phyloP scores from a whole-genome alignment of 2,329 filamentous ascomycete genomes.

The Pseudogymnoascus sp. region DNA sequence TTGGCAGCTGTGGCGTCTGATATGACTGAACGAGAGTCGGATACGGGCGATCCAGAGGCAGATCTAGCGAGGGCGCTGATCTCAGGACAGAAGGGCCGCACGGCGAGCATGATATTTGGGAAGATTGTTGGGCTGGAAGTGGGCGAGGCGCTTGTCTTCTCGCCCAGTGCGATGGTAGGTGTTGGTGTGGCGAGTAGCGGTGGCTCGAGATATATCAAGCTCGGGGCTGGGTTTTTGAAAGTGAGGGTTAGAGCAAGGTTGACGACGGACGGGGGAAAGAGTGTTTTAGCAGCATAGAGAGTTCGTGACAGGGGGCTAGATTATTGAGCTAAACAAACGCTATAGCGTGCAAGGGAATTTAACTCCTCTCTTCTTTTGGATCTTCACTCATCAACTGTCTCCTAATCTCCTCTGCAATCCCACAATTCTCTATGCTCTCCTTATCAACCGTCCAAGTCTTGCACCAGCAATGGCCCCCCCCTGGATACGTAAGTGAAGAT shows the following conservation, averaged over 20 bases:
- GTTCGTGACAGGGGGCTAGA: background rate
- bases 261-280: conserved; percentile 37
- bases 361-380: background rate
- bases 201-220: conserved; percentile 11
- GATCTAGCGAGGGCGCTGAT: background rate
- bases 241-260: conserved; percentile 33
- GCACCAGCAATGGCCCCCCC: background rate
- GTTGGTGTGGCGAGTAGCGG: conserved; percentile 11
- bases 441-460: background rate
- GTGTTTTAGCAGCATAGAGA: conserved; percentile 25
- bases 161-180: conserved; percentile 35
- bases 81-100: conserved; percentile 14
- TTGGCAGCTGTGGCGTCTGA: conserved; percentile 36
- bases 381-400: background rate
- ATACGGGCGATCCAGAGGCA: conserved; percentile 18
- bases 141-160: conserved; percentile 42
- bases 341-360: background rate
- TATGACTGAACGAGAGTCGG: conserved; percentile 23
- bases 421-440: background rate
- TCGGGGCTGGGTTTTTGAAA: conserved; percentile 29
- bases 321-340: background rate
- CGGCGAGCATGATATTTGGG: conserved; percentile 30
- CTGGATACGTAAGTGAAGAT: background rate
- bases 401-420: background rate
- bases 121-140: conserved; percentile 40